A percentile compares a stretch with the other conserved stretches of the same genome.
Conservation (phyloP, 352 stramenopile genomes). For the Globisporangium irregulare region DNA sequence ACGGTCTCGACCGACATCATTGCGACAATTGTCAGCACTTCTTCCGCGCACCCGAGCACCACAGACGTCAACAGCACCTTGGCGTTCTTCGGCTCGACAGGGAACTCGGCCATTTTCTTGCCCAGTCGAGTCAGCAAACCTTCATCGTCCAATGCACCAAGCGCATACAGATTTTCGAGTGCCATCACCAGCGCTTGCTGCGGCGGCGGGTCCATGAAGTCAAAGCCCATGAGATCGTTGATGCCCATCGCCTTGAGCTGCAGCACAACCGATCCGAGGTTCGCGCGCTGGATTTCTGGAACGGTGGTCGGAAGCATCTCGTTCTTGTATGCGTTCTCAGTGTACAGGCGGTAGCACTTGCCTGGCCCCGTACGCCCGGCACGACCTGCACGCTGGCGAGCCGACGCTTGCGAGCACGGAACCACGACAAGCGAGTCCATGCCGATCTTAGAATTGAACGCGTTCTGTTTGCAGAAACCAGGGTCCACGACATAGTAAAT, state of each 20-base stretch:
- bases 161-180: slow-evolving; percentile 96
- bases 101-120: slow-evolving; percentile 99
- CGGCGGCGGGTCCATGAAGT: slow-evolving; percentile 99
- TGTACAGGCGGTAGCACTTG: slow-evolving; percentile 99
- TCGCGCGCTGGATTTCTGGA: slow-evolving; percentile 99
- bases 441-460: slow-evolving; percentile 98
- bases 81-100: slow-evolving; percentile 97
- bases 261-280: slow-evolving; percentile 97
- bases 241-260: slow-evolving; percentile 99
- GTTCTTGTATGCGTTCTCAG: slow-evolving; percentile 97
- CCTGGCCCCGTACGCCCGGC: slow-evolving; percentile 97
- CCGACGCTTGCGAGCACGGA: slow-evolving; percentile 97
- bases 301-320: slow-evolving; percentile 97
- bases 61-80: slow-evolving; percentile 99
- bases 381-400: slow-evolving; percentile 95
- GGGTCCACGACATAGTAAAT: slow-evolving; percentile 94
- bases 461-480: slow-evolving; percentile 98
- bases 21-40: slow-evolving; percentile 98
- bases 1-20: slow-evolving; percentile 99
- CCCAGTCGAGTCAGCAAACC: slow-evolving; percentile 89
- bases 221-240: slow-evolving; percentile 98
- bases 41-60: slow-evolving; percentile 97
- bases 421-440: slow-evolving; percentile 99
- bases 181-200: slow-evolving; percentile 96
- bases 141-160: slow-evolving; percentile 98